Evolutionary conservation across 768 basidiomycete species (phyloP), one percentile per base, ranked within the genome.

Genomic region (Mycena latifolia): DNA sequence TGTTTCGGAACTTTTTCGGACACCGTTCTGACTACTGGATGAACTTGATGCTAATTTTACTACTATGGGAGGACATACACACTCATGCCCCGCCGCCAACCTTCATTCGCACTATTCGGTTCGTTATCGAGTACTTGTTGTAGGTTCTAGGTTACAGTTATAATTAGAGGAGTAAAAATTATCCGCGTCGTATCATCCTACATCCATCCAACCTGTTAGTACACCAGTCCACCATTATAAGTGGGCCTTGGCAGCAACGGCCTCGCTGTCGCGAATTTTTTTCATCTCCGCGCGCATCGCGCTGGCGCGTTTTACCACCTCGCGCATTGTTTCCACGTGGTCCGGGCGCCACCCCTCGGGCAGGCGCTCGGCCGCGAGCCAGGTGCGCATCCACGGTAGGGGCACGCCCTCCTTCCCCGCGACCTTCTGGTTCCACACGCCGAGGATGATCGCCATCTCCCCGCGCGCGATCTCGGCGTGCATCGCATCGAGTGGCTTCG

Each of bases 401-500:
- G 84, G 82, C 7, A 86, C 71, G 0, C 87, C 87, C 0, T 78
- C 72, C 35, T 79, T 81, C 3, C 58, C 71, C 6, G 76, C 77
- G 11, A 77, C 77, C n/a, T 73, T 77, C 41, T 70, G 73, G 66
- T 82, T 82, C 80, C 85, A 87, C 8, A 91, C 79, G 0, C 87
- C 88, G 17, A 90, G 77, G 10, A 89, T 85, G 55, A 91, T 85
- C 0, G 85, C 87, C 81, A 91, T 88, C 76, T 92, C 90, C 20
- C 89, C 90, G 4, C 89, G 82, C 2, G 89, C 90, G 58, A 91
- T 84, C 76, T 89, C 88, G 2, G 83, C 81, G 65, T 88, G 87
- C 5, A 87, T 43, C 5, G 70, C 55, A 54, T 84, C 82, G 28
- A 90, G 71, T 0, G 79, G 77, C 3, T 74, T 72, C 10, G 76